Conservation (phyloP, 78 protist species). For the Cyanophora paradoxa region DNA sequence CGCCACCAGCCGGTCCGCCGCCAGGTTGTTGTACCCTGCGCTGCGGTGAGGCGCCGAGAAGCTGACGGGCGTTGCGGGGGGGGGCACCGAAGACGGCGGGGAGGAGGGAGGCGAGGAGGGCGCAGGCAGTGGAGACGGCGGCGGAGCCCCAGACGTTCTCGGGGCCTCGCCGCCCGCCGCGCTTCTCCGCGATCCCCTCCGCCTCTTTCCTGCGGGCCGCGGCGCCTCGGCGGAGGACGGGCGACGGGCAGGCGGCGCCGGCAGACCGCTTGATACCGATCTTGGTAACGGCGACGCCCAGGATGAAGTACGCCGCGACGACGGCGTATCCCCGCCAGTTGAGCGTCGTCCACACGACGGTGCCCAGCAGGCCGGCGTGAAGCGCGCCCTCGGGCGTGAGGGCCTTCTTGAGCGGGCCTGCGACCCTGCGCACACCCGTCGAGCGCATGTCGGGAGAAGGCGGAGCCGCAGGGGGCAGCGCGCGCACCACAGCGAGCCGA, state of each 20-base stretch:
- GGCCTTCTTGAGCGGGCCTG: too few relatives aligned
- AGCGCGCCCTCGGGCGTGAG: background rate
- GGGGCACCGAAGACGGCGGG: background rate
- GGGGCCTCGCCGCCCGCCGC: slow-evolving; percentile 9
- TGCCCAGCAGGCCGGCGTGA: slow-evolving; percentile 2
- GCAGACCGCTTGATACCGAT: background rate
- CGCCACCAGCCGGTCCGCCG: background rate
- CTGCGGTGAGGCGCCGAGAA: background rate
- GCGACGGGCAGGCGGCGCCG: too few relatives aligned
- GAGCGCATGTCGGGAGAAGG: too few relatives aligned
- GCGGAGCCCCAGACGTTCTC: slow-evolving; percentile 20
- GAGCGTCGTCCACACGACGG: background rate
- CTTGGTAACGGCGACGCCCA: background rate
- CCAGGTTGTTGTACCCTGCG: background rate
- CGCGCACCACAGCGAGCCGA: too few relatives aligned
- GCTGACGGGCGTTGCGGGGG: too few relatives aligned
- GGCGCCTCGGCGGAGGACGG: too few relatives aligned
- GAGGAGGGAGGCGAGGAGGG: background rate
- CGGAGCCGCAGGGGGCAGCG: too few relatives aligned
- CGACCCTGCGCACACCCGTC: background rate
- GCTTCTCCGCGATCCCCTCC: slow-evolving; percentile 8
- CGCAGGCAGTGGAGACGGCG: background rate
- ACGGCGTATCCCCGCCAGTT: background rate
- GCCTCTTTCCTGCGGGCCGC: slow-evolving; percentile 13
- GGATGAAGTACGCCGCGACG: background rate